A percentile compares a stretch with the other conserved stretches of the same genome.
Conservation (phyloP, 371 early-diverging fungal species). For the Mortierella sp. region DNA sequence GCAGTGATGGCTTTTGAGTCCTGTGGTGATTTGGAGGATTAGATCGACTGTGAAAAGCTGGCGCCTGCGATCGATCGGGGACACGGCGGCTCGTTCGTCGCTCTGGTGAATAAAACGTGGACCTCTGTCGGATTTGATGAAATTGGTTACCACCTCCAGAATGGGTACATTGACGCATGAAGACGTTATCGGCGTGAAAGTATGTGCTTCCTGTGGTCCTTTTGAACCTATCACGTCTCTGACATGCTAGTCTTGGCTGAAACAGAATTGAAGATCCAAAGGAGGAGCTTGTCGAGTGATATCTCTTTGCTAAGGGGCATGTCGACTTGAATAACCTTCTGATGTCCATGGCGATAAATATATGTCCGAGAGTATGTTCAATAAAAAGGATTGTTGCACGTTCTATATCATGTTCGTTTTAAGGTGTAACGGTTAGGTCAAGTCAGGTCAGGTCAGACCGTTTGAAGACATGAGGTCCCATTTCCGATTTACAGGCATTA, state of each 20-base stretch:
- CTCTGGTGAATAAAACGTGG: conserved; percentile 1
- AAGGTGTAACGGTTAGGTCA: too few relatives aligned
- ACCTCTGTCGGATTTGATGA: conserved; percentile 6
- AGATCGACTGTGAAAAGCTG: not conserved
- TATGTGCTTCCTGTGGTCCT: not conserved
- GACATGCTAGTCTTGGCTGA: not conserved
- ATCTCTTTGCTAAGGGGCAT: conserved; percentile 25
- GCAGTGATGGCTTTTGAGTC: conserved; percentile 8
- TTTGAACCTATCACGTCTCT: not conserved
- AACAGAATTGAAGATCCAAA: not conserved
- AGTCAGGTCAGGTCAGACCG: too few relatives aligned
- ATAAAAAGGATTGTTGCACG: too few relatives aligned
- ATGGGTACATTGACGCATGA: not conserved
- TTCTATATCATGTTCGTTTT: too few relatives aligned
- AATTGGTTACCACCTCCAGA: not conserved
- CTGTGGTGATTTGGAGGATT: conserved; percentile 6
- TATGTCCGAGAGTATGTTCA: not conserved
- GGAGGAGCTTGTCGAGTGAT: not conserved
- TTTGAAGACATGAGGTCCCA: too few relatives aligned
- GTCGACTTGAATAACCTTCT: conserved; percentile 30
- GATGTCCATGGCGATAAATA: conserved; percentile 35
- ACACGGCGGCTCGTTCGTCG: not conserved
- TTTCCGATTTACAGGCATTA: too few relatives aligned
- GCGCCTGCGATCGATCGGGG: conserved; percentile 3
- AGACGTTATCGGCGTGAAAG: not conserved